phyloP scores from a whole-genome alignment of 208 protist species.

The Trichomonas gallinae region DNA sequence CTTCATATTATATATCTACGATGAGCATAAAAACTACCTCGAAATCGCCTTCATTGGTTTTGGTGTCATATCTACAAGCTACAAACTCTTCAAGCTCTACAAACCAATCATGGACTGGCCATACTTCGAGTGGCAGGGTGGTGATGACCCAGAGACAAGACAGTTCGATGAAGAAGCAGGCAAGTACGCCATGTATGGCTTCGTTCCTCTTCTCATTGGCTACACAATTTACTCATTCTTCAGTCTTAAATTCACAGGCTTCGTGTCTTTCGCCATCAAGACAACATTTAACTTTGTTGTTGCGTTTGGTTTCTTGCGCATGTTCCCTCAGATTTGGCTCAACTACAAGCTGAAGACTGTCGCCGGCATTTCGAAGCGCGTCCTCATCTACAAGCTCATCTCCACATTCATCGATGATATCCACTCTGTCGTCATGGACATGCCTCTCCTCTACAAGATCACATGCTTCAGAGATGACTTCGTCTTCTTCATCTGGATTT shows the following conservation, averaged over 20 bases:
- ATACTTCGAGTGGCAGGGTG: neutral
- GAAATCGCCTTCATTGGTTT: neutral
- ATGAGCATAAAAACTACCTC: too few species aligned
- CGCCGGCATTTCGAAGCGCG: neutral
- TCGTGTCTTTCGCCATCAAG: neutral
- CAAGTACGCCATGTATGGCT: too few species aligned
- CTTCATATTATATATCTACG: neutral
- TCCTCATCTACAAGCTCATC: neutral
- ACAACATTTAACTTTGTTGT: neutral
- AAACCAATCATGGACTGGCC: neutral
- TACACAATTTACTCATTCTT: neutral
- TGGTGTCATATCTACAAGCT: neutral
- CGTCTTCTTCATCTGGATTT: neutral
- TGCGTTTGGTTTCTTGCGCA: neutral
- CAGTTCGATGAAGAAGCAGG: neutral
- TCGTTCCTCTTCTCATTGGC: neutral
- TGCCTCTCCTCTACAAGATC: constrained; percentile 6
- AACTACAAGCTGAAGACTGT: constrained; percentile 22
- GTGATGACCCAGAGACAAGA: neutral
- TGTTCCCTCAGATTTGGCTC: neutral
- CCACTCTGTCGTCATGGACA: neutral
- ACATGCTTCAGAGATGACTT: constrained; percentile 25
- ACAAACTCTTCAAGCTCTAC: neutral
- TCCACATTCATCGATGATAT: constrained; percentile 20
- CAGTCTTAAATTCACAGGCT: neutral